Percentiles rank a stretch among this genome's conserved stretches.
These are phyloP conservation scores for Fusarium nanum DNA, from an alignment of 2,329 filamentous ascomycete genomes.

Conservation along the genomic window DNA sequence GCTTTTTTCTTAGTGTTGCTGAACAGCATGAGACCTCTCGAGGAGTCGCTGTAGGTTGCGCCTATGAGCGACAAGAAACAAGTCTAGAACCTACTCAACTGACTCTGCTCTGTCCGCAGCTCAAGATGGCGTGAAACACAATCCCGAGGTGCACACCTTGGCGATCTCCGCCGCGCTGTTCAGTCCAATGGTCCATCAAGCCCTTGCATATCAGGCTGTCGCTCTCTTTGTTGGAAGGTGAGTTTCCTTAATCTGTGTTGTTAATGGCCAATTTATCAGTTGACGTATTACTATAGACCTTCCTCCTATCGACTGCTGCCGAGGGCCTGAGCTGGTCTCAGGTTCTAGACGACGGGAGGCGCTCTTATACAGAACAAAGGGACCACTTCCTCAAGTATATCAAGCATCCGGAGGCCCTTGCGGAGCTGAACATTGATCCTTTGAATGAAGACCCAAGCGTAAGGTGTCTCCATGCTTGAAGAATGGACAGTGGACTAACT, in stretches of 20 bases:
- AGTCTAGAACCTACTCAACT: constrained; percentile 27
- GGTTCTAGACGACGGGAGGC: constrained; percentile 74
- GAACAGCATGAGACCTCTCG: constrained; percentile 52
- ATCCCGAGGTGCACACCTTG: constrained; percentile 66
- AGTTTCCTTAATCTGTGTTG: neutral
- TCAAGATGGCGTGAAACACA: constrained; percentile 75
- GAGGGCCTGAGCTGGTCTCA: constrained; percentile 75
- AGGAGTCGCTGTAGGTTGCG: constrained; percentile 53
- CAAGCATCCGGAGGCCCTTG: constrained; percentile 83
- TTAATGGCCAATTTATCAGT: neutral
- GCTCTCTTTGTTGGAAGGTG: constrained; percentile 94
- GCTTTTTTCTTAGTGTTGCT: neutral
- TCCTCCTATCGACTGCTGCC: constrained; percentile 79
- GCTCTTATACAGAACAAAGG: constrained; percentile 77
- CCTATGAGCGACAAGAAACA: constrained; percentile 6
- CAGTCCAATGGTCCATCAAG: constrained; percentile 68
- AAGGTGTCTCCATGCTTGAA: constrained; percentile 37
- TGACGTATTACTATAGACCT: constrained; percentile 65
- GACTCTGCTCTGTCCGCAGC: constrained; percentile 56
- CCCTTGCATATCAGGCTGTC: constrained; percentile 77
- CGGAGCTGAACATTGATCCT: constrained; percentile 78
- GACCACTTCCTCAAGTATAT: constrained; percentile 84
- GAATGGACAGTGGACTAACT: constrained; percentile 17
- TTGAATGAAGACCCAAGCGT: constrained; percentile 81
- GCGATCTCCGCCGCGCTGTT: constrained; percentile 73